Conservation (phyloP, 208 protist species). For the Phytomonas sp. region DNA sequence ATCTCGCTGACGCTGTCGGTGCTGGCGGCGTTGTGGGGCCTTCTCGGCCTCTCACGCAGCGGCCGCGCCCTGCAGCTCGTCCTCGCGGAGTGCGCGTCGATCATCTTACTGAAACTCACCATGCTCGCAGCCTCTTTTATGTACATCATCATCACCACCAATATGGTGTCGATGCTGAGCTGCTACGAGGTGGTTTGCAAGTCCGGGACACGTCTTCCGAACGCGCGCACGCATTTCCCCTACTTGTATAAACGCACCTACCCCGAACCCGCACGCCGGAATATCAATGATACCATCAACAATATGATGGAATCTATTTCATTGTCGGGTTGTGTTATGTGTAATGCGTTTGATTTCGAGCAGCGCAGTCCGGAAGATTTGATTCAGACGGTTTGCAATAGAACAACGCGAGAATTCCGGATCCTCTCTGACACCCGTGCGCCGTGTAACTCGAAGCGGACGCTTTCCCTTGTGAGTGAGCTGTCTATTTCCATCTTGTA, state of each 20-base stretch:
- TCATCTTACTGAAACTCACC: slow-evolving; percentile 21
- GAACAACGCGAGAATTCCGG: slow-evolving; percentile 13
- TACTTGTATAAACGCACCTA: neutral
- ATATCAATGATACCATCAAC: too few species aligned
- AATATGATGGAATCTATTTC: too few species aligned
- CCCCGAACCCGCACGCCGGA: too few species aligned
- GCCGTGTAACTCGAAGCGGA: slow-evolving; percentile 26
- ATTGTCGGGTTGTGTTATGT: slow-evolving; percentile 25
- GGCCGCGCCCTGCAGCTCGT: slow-evolving; percentile 23
- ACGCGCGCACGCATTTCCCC: slow-evolving; percentile 30
- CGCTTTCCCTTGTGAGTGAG: slow-evolving; percentile 27
- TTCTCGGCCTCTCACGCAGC: slow-evolving; percentile 23
- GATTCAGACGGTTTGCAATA: slow-evolving; percentile 28
- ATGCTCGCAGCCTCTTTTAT: slow-evolving; percentile 33
- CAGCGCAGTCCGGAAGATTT: slow-evolving; percentile 35
- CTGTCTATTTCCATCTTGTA: slow-evolving; percentile 34
- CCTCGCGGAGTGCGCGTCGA: slow-evolving; percentile 14
- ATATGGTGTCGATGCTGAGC: slow-evolving; percentile 48
- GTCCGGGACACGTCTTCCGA: slow-evolving; percentile 20
- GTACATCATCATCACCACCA: slow-evolving; percentile 54
- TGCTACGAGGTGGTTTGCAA: slow-evolving; percentile 36
- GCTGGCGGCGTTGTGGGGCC: slow-evolving; percentile 25
- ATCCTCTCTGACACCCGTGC: slow-evolving; percentile 48
- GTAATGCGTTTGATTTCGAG: slow-evolving; percentile 26
- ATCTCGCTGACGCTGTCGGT: slow-evolving; percentile 16